A percentile compares a stretch with the other conserved stretches of the same genome.
phyloP scores from a whole-genome alignment of 75 land plant genomes.

The Larix kaempferi region DNA sequence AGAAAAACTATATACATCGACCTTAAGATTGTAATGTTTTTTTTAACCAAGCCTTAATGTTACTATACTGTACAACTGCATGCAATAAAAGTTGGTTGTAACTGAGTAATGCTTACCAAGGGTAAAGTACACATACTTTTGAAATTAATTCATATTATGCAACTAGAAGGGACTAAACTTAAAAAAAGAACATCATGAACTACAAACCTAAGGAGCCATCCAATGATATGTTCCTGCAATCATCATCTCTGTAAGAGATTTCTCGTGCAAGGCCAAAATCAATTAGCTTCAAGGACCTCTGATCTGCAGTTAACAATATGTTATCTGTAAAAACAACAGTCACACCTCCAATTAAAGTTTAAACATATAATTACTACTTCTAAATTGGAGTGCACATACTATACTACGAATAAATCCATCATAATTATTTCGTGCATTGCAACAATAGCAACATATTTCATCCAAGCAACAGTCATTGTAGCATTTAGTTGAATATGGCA shows the following conservation, averaged over 20 bases:
- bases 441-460: not conserved
- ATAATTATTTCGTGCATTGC: not conserved
- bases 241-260: constrained; percentile 93
- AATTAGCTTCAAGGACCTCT: constrained; percentile 75
- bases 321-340: constrained; percentile 53
- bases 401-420: not conserved
- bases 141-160: not conserved
- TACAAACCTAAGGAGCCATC: constrained; percentile 93
- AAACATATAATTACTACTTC: not conserved
- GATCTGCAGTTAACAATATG: constrained; percentile 80
- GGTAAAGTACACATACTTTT: not conserved
- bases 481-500: not conserved
- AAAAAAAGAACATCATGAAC: not conserved
- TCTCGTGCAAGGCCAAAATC: constrained; percentile 97
- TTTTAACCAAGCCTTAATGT: constrained; percentile 93
- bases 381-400: not conserved
- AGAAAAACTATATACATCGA: constrained; percentile 97
- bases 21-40: constrained; percentile 96
- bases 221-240: constrained; percentile 96
- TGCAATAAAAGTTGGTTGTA: constrained; percentile 8
- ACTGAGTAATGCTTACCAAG: not conserved
- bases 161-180: not conserved
- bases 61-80: constrained; percentile 76
- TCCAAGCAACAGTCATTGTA: not conserved
- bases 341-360: not conserved